phyloP scores from a whole-genome alignment of 2,329 filamentous ascomycete genomes.

The Xylaria sp. region DNA sequence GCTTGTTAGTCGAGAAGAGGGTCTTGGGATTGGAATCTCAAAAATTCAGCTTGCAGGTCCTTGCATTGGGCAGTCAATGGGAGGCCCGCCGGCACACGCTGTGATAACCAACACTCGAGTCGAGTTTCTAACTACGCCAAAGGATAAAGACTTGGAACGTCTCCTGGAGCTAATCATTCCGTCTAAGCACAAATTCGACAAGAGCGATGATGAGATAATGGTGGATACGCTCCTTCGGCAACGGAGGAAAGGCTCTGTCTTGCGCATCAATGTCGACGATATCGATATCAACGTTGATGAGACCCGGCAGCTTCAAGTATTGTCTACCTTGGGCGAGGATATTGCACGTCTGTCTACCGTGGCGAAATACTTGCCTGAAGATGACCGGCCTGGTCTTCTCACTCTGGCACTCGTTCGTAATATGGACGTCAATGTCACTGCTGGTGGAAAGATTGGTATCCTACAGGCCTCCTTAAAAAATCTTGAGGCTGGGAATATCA shows the following conservation, averaged over 20 bases:
- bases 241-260: conserved; percentile 83
- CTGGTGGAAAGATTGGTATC: conserved; percentile 75
- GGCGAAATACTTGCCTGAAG: conserved; percentile 93
- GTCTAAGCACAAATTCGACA: conserved; percentile 86
- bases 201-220: conserved; percentile 91
- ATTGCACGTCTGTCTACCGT: conserved; percentile 85
- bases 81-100: conserved; percentile 69
- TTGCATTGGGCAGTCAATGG: conserved; percentile 61
- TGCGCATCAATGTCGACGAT: conserved; percentile 74
- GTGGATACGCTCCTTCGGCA: conserved; percentile 90
- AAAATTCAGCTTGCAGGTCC: conserved; percentile 81
- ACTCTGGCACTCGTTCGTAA: conserved; percentile 75
- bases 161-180: conserved; percentile 89
- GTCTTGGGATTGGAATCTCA: conserved; percentile 77
- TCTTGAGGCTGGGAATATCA: conserved; percentile 81
- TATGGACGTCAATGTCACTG: conserved; percentile 67
- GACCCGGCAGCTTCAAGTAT: conserved; percentile 70
- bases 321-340: conserved; percentile 80
- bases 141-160: conserved; percentile 81
- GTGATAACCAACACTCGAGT: conserved; percentile 74
- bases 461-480: conserved; percentile 68
- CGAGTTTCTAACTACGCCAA: conserved; percentile 77
- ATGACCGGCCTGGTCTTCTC: conserved; percentile 89
- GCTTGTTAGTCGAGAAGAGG: conserved; percentile 77
- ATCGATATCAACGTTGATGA: conserved; percentile 71